Base-by-base conservation (phyloP, 1,139 yeast genomes). In the Pichia kudriavzevii region DNA sequence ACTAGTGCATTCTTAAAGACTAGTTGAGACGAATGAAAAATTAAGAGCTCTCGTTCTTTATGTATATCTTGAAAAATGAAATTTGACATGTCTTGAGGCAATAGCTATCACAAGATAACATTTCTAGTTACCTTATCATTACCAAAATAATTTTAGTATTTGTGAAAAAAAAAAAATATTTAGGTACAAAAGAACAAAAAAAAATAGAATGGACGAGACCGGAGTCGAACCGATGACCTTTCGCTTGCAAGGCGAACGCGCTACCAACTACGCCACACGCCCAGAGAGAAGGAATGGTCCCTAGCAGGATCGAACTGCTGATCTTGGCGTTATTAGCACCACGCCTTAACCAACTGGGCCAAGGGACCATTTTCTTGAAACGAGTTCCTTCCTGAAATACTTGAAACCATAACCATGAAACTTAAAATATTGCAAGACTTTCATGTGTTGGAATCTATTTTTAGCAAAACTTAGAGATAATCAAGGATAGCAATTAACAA, bases 311-410 rank as follows among this genome's bases (percentile, higher is more conserved):
- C 83, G 46, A 43, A 43, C 46, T 43, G 46, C 46, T 43, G 46
- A 43, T 43, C 46, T 41, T 64, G 78, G 79, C 79, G 80, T 74
- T 63, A 78, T 78, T 47, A 78, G 85, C 85, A 78, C 87, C 81
- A 70, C 81, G 85, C 85, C 87, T 76, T 79, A 76, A 77, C 83
- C 83, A 77, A 76, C 83, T 77, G 79, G 84, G 83, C 84, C 84
- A 76, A 75, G 81, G 81, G 82, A 76, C 36, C 42, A 16, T 25
- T 25, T 8, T 20, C 9, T 20, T 25, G n/a, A n/a, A n/a, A n/a
- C n/a, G n/a, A n/a, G n/a, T n/a, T n/a, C n/a, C n/a, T n/a, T n/a
- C n/a, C n/a, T n/a, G n/a, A n/a, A n/a, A n/a, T n/a, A n/a, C n/a
- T n/a, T n/a, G n/a, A n/a, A n/a, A n/a, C n/a, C n/a, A n/a, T n/a